Conservation (phyloP, 2,329 filamentous ascomycete species). For the Alternaria longipes region DNA sequence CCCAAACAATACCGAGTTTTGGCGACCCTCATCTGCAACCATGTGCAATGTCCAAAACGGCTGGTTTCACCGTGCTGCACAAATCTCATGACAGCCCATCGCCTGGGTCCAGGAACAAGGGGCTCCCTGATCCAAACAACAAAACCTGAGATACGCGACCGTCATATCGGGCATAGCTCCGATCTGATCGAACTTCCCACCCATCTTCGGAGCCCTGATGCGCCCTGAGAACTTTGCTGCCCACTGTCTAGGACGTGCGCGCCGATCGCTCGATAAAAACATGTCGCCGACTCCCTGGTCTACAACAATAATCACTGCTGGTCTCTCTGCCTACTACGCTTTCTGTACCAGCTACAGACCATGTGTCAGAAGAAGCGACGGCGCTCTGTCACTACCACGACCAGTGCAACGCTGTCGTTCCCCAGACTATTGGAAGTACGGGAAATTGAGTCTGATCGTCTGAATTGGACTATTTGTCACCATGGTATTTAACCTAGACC, state of each 20-base stretch:
- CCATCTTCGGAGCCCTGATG: background rate
- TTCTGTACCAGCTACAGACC: background rate
- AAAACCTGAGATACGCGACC: constrained; percentile 25
- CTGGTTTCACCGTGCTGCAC: constrained; percentile 10
- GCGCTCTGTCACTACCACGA: background rate
- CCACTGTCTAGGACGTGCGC: constrained; percentile 3
- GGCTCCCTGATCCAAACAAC: background rate
- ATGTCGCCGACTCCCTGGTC: constrained; percentile 13
- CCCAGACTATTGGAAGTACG: constrained; percentile 6
- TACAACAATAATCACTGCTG: background rate
- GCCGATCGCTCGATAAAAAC: constrained; percentile 10
- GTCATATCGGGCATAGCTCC: constrained; percentile 18
- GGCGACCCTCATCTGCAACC: background rate
- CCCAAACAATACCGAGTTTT: background rate
- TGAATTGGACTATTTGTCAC: constrained; percentile 17
- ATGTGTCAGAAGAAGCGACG: constrained; percentile 1
- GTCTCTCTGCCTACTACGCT: background rate
- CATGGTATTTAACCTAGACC: constrained; percentile 1
- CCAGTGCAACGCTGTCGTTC: background rate
- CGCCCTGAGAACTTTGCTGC: constrained; percentile 8
- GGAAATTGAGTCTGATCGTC: background rate
- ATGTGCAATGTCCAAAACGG: constrained; percentile 1
- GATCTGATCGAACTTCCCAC: constrained; percentile 20
- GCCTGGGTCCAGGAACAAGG: constrained; percentile 7
- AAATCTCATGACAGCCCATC: constrained; percentile 10